Evolutionary conservation across 768 basidiomycete genomes (phyloP).

Genomic region (Fistulinella prunicolor): DNA sequence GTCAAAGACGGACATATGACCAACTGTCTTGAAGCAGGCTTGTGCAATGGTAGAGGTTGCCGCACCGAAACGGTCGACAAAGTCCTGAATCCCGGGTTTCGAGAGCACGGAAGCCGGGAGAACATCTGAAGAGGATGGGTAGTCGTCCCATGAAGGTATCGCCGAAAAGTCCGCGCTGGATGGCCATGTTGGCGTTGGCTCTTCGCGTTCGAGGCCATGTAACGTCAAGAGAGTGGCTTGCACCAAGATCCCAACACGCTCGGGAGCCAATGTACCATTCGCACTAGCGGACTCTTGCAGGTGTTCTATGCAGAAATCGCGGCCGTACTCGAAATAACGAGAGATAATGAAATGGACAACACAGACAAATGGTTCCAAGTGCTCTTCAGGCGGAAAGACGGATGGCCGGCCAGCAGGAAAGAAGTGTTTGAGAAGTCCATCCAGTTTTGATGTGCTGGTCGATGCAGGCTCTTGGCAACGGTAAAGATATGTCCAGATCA

Average conservation of each 20-base stretch:
- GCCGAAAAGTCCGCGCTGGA: slow-evolving; percentile 63
- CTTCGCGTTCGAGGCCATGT: slow-evolving; percentile 69
- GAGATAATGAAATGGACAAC: slow-evolving; percentile 81
- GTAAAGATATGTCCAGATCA: slow-evolving; percentile 95
- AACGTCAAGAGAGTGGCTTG: slow-evolving; percentile 77
- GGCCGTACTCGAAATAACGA: slow-evolving; percentile 81
- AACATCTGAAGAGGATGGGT: slow-evolving; percentile 64
- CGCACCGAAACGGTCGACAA: slow-evolving; percentile 63
- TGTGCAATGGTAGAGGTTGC: slow-evolving; percentile 56
- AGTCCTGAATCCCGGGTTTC: slow-evolving; percentile 68
- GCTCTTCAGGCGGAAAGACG: slow-evolving; percentile 68
- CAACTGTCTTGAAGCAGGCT: slow-evolving; percentile 61
- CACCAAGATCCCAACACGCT: slow-evolving; percentile 69
- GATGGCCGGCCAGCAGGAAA: slow-evolving; percentile 68
- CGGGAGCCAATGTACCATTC: slow-evolving; percentile 55
- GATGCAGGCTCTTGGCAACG: slow-evolving; percentile 85
- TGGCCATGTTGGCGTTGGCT: slow-evolving; percentile 73
- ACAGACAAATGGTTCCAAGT: slow-evolving; percentile 71
- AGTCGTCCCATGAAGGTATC: slow-evolving; percentile 55
- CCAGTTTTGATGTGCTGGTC: slow-evolving; percentile 76
- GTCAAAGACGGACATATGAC: slow-evolving; percentile 79
- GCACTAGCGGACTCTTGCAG: slow-evolving; percentile 63
- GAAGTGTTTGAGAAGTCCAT: slow-evolving; percentile 69
- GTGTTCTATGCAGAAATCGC: slow-evolving; percentile 76
- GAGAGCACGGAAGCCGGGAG: slow-evolving; percentile 52